Conservation (phyloP, 306 rosid species). For the Geum urbanum region DNA sequence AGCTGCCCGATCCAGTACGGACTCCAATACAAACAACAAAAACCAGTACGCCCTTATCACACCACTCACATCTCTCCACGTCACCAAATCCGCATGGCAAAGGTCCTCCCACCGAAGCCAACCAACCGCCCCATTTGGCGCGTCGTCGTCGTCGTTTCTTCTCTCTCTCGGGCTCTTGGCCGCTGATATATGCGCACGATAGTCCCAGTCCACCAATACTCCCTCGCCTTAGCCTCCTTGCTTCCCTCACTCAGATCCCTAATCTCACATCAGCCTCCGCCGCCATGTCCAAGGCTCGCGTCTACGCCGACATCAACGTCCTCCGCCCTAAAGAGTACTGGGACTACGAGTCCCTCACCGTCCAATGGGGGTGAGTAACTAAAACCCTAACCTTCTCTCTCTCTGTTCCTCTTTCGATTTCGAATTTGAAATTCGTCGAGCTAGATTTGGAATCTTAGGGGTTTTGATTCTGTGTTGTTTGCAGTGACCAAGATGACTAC, state of each 20-base stretch:
- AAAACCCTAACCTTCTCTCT: background rate
- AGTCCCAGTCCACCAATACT: conserved; percentile 16
- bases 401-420: background rate
- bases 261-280: conserved; percentile 16
- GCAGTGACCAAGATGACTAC: conserved; percentile 91
- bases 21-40: background rate
- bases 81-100: background rate
- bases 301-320: conserved; percentile 74
- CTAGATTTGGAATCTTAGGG: background rate
- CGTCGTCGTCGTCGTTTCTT: no score
- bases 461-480: background rate
- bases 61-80: conserved; percentile 25
- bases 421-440: background rate
- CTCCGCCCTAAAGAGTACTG: conserved; percentile 84
- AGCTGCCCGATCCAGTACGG: background rate
- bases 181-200: conserved; percentile 29
- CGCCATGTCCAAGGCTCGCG: conserved; percentile 80
- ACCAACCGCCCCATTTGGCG: no score
- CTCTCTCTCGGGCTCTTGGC: no score
- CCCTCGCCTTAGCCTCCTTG: conserved; percentile 34
- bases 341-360: conserved; percentile 92
- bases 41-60: background rate
- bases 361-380: conserved; percentile 73
- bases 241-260: conserved; percentile 19
- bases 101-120: no score